A percentile compares a stretch with the other conserved stretches of the same genome.
phyloP scores from a whole-genome alignment of 2,329 filamentous ascomycete genomes.

The Elsinoe necatrix region DNA sequence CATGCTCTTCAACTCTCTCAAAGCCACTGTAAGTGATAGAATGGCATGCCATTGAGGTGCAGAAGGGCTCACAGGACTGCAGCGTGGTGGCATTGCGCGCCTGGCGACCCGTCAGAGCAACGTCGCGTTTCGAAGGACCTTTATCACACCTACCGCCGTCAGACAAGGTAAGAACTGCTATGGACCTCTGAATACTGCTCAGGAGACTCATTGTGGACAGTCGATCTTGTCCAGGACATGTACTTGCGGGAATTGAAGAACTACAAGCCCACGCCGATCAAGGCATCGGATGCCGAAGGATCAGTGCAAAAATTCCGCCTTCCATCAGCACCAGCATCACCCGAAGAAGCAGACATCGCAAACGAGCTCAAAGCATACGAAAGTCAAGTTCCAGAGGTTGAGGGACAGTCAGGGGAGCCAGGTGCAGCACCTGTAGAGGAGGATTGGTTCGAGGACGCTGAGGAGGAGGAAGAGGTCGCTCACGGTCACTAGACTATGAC shows the following conservation, averaged over 20 bases:
- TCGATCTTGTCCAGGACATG: constrained; percentile 94
- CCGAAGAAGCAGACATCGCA: constrained; percentile 89
- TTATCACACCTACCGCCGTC: constrained; percentile 53
- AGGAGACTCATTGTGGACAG: constrained; percentile 39
- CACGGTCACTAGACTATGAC: constrained; percentile 15
- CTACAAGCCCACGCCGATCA: constrained; percentile 81
- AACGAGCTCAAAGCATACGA: constrained; percentile 92
- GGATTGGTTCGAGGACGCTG: constrained; percentile 41
- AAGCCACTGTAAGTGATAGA: constrained; percentile 45
- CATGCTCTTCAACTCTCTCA: constrained; percentile 55
- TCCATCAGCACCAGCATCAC: constrained; percentile 74
- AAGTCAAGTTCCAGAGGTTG: constrained; percentile 84
- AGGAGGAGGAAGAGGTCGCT: constrained; percentile 18
- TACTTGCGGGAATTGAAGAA: constrained; percentile 93
- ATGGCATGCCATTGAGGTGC: neutral
- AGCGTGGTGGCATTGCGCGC: constrained; percentile 56
- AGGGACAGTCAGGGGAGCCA: constrained; percentile 66
- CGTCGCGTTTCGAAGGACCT: constrained; percentile 51
- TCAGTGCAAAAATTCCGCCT: constrained; percentile 80
- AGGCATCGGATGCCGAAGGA: constrained; percentile 78
- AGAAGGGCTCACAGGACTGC: constrained; percentile 24
- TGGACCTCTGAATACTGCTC: neutral
- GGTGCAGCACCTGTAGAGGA: constrained; percentile 54
- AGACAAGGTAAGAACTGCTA: constrained; percentile 48
- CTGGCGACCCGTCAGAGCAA: constrained; percentile 49